A percentile compares a stretch with the other conserved stretches of the same genome.
These are phyloP conservation scores for Globisporangium takayamanum DNA, from an alignment of 352 stramenopile species.

Conservation along the genomic window DNA sequence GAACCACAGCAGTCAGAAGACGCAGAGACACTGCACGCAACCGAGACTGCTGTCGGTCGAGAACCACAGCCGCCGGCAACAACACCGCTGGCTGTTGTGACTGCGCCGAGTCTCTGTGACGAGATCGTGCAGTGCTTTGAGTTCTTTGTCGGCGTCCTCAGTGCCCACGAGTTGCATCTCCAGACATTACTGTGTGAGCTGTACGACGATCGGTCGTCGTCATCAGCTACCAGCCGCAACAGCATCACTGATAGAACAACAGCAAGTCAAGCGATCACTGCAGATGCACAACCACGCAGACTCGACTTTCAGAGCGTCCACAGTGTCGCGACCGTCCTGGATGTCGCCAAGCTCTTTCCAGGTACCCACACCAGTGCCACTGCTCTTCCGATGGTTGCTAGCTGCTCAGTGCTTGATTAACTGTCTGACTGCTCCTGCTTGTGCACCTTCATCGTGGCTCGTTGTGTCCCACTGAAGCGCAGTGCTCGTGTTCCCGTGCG, in stretches of 20 bases:
- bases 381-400: not conserved
- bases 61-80: not conserved
- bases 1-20: not conserved
- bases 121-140: slow-evolving; percentile 33
- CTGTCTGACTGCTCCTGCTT: no score
- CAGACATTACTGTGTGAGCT: slow-evolving; percentile 17
- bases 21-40: not conserved
- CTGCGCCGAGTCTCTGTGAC: slow-evolving; percentile 7
- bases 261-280: not conserved
- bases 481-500: slow-evolving; percentile 60
- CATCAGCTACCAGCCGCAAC: no score
- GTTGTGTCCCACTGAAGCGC: not conserved
- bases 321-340: slow-evolving; percentile 20
- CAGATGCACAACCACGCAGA: no score
- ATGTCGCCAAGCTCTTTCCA: slow-evolving; percentile 48
- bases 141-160: slow-evolving; percentile 40
- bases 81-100: not conserved
- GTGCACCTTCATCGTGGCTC: no score
- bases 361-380: slow-evolving; percentile 15
- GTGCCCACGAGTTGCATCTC: slow-evolving; percentile 17
- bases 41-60: not conserved
- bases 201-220: slow-evolving; percentile 8
- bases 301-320: slow-evolving; percentile 25
- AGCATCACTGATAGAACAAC: not conserved
- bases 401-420: no score